These are phyloP conservation scores for Zelopaecilomyces penicillatus DNA, from an alignment of 2,329 filamentous ascomycete genomes.

Conservation along the genomic window DNA sequence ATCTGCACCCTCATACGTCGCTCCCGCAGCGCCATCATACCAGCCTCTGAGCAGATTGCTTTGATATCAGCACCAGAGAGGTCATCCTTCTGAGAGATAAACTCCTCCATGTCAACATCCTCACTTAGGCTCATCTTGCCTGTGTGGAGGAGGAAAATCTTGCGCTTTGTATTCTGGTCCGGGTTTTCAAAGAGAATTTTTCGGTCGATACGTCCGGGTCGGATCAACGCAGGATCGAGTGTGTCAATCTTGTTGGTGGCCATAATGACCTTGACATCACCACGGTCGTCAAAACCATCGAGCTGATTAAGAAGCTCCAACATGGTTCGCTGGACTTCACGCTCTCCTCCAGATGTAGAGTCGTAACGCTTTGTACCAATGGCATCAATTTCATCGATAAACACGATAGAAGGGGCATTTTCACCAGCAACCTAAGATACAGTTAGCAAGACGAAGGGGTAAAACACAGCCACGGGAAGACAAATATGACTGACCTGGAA, in stretches of 20 bases:
- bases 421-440: slow-evolving; percentile 72
- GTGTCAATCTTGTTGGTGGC: slow-evolving; percentile 99
- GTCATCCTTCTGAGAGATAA: slow-evolving; percentile 97
- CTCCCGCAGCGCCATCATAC: slow-evolving; percentile 87
- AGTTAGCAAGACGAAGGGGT: neutral
- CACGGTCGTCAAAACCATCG: slow-evolving; percentile 96
- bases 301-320: slow-evolving; percentile 96
- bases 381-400: slow-evolving; percentile 98
- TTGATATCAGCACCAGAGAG: slow-evolving; percentile 97
- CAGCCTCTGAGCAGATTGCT: slow-evolving; percentile 95
- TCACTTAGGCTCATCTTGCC: slow-evolving; percentile 96
- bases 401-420: slow-evolving; percentile 93
- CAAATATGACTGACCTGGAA: slow-evolving; percentile 56
- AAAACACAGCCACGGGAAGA: neutral
- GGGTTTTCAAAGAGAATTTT: slow-evolving; percentile 75
- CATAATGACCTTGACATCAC: slow-evolving; percentile 99
- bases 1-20: slow-evolving; percentile 97
- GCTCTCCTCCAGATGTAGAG: slow-evolving; percentile 90
- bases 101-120: slow-evolving; percentile 97
- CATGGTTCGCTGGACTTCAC: slow-evolving; percentile 98
- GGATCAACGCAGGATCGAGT: slow-evolving; percentile 89
- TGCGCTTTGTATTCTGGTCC: slow-evolving; percentile 83
- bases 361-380: slow-evolving; percentile 99
- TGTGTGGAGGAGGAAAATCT: slow-evolving; percentile 97
- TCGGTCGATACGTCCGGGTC: slow-evolving; percentile 93